Conservation (phyloP, 1,284 basidiomycete species). For the Melampsora larici-populina region DNA sequence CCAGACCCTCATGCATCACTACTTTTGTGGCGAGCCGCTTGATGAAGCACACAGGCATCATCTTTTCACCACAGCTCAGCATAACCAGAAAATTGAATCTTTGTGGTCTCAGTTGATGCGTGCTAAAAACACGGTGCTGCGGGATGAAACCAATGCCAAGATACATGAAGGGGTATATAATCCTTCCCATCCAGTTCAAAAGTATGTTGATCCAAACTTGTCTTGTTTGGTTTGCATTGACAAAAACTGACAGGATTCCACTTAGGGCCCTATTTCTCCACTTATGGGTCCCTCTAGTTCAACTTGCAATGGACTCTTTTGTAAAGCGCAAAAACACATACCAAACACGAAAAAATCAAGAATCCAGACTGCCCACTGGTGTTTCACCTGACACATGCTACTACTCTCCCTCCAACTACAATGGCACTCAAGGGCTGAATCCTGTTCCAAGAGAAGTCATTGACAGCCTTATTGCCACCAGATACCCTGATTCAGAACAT, state of each 20-base stretch:
- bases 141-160: background rate
- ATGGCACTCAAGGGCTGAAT: background rate
- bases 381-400: slow-evolving; percentile 1
- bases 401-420: background rate
- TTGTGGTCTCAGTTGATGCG: too few relatives aligned
- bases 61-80: background rate
- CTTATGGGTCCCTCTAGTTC: too few relatives aligned
- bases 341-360: background rate
- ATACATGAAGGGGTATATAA: background rate
- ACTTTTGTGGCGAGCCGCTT: background rate
- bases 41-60: background rate
- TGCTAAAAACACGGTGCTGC: too few relatives aligned
- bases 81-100: background rate
- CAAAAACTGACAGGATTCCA: background rate
- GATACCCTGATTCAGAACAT: background rate
- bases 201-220: background rate
- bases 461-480: background rate
- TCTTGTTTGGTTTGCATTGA: background rate
- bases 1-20: background rate
- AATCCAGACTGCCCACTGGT: background rate
- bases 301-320: too few relatives aligned
- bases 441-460: background rate
- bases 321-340: too few relatives aligned
- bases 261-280: background rate
- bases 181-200: background rate